Base-by-base conservation (phyloP, 2,329 filamentous ascomycete species). In the Trichoderma sp. region DNA sequence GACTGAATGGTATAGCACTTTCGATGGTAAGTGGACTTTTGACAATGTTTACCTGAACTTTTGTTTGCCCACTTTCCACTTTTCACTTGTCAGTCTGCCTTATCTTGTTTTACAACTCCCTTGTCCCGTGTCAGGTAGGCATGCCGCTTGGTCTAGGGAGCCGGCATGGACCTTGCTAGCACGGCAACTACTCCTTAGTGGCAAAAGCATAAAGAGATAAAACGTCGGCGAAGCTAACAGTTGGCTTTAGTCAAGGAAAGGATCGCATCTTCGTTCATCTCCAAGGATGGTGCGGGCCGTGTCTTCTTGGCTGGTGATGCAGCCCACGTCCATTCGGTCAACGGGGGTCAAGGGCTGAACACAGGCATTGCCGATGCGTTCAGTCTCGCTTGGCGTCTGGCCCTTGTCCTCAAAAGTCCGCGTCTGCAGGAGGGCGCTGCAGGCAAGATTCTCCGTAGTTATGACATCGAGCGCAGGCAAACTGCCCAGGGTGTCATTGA, bases 301-400 rank as follows among this genome's bases (percentile, higher is more conserved):
- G 83, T 88, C 5, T 85, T 90, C 62, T 82, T 91, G 0, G 88
- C 87, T 7, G 89, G 89, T 3, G 90, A 91, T 74, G 88, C 89
- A 0, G 88, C 88, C 0, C 89, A 91, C 73, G 88, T 89, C 3
- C 88, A 90, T 75, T 88, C 85, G 1, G 88, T 88, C 45, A 88
- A 89, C 9, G 89, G 89, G 0, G 89, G 89, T 0, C 89, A 91
- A 77, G 89, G 90, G 0, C 85, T 91, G 78, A 91, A 91, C 77
- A 91, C 89, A 0, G 89, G 89, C 4, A 85, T 91, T 38, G 86
- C 88, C 6, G 89, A 91, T 79, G 88, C 89, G 0, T 87, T 90
- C 33, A 88, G 87, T 60, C 79, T 91, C 1, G 86, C 85, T 9
- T 91, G 89, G 89, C 89, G 90, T 45, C 78, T 90, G 0, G 84